A percentile compares a stretch with the other conserved stretches of the same genome.
Evolutionary conservation across 2,329 filamentous ascomycete species (phyloP).

Genomic region (Aspergillus clavatus): DNA sequence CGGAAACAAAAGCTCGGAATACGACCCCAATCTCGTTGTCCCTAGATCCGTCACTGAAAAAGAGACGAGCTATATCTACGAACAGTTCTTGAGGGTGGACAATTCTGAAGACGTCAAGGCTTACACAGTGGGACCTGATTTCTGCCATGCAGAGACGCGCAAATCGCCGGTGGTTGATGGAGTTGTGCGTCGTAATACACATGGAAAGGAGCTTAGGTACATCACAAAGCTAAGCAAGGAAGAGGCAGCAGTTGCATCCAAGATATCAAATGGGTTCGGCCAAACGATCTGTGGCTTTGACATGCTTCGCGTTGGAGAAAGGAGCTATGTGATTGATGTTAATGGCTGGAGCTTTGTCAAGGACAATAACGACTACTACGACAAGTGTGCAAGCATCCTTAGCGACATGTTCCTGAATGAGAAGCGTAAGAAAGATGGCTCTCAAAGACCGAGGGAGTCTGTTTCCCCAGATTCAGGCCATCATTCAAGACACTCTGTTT

Average conservation of each 20-base stretch:
- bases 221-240: slow-evolving; percentile 77
- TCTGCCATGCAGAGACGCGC: slow-evolving; percentile 93
- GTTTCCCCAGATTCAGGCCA: slow-evolving; percentile 30
- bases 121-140: slow-evolving; percentile 88
- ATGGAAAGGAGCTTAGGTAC: slow-evolving; percentile 95
- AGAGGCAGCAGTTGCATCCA: slow-evolving; percentile 80
- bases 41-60: slow-evolving; percentile 79
- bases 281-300: slow-evolving; percentile 96
- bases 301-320: slow-evolving; percentile 76
- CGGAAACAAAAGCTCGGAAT: slow-evolving; percentile 98
- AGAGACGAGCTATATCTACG: slow-evolving; percentile 85
- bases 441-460: slow-evolving; percentile 31
- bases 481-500: slow-evolving; percentile 36
- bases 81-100: slow-evolving; percentile 93
- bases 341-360: slow-evolving; percentile 99
- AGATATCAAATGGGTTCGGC: slow-evolving; percentile 86
- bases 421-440: slow-evolving; percentile 45
- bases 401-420: slow-evolving; percentile 84
- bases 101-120: slow-evolving; percentile 98
- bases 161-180: slow-evolving; percentile 98
- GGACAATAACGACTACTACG: slow-evolving; percentile 97
- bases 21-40: slow-evolving; percentile 67
- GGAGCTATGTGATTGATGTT: slow-evolving; percentile 96
- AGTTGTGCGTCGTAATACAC: slow-evolving; percentile 89
- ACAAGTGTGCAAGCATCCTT: slow-evolving; percentile 80